Evolutionary conservation across 306 rosid genomes (phyloP), one percentile per base, ranked within the genome.

Genomic region (Cucumis sativus): DNA sequence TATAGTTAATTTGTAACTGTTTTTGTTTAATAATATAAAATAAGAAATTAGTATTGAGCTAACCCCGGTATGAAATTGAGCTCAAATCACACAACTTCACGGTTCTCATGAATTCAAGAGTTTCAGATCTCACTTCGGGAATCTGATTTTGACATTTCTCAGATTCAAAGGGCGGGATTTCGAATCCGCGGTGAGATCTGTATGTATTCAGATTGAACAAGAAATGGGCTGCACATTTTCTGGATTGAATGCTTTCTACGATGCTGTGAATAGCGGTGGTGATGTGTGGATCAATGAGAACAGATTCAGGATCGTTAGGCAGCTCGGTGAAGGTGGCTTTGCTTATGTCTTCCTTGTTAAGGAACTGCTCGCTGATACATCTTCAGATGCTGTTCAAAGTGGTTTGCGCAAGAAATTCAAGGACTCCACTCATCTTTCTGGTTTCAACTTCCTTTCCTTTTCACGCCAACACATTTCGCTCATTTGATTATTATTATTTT

Each of bases 241-340:
- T 18, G 99, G 98, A 39, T 81, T 96, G 79, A 88, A 88, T 75
- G 99, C 99, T 40, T 71, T 96, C 0, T 92, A 92, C 85, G 97
- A 91, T 60, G 89, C 99, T 59, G 98, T 91, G 0, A 92, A 96
- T 79, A 96, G 97, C n/a, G 98, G 93, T 40, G 98, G 93, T 0
- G 99, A 96, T 62, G 92, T 91, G 0, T 96, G 99, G 99, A 96
- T 96, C 97, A 96, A 96, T 56, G 99, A 96, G 58, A 92, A 83
- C 60, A 89, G 99, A 10, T 92, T 96, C 94, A 92, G 84, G 79
- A 81, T 96, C 85, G 80, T 96, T 23, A 83, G 97, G 84, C 97
- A 92, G 89, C 99, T 96, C 78, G 99, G 97, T 3, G 99, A 96
- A 87, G 99, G 99, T 58, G 99, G 96, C n/a, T 92, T 92, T 84